Evolutionary conservation across 2,329 filamentous ascomycete species (phyloP).

Genomic region (Fusarium tuaranense): DNA sequence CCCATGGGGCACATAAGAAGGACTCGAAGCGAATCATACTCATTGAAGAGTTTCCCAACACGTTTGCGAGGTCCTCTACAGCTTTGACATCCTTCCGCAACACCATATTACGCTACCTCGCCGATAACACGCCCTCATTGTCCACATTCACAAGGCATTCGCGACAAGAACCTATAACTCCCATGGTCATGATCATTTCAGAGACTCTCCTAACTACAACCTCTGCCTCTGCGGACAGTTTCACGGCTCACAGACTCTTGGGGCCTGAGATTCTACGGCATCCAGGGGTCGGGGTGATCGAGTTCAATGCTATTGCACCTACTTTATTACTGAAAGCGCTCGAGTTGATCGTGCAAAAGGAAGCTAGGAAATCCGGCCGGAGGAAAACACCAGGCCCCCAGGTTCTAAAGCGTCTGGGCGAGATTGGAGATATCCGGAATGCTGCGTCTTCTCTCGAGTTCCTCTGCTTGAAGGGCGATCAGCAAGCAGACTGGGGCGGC

Average conservation of each 20-base stretch:
- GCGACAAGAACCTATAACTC: constrained; percentile 65
- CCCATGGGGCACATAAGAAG: constrained; percentile 32
- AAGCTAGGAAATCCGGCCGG: constrained; percentile 82
- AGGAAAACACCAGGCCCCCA: constrained; percentile 80
- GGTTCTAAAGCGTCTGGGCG: constrained; percentile 82
- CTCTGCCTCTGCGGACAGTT: constrained; percentile 87
- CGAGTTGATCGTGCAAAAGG: constrained; percentile 84
- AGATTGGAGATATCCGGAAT: constrained; percentile 91
- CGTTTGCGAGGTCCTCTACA: constrained; percentile 74
- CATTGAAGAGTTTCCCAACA: constrained; percentile 86
- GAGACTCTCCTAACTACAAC: constrained; percentile 90
- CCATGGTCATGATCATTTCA: constrained; percentile 90
- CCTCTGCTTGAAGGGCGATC: constrained; percentile 84
- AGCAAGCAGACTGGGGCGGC: constrained; percentile 79
- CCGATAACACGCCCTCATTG: constrained; percentile 71
- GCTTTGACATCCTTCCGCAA: constrained; percentile 78
- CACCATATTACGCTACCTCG: constrained; percentile 80
- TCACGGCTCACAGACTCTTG: constrained; percentile 90
- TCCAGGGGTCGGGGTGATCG: constrained; percentile 81
- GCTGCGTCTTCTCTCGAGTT: constrained; percentile 95
- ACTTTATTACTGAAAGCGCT: constrained; percentile 88
- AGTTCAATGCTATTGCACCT: constrained; percentile 93
- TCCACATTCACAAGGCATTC: constrained; percentile 58
- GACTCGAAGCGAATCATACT: constrained; percentile 70
- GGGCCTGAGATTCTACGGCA: constrained; percentile 89